Base-by-base conservation (phyloP, 1,284 basidiomycete genomes). In the Ceratobasidium theobromae region DNA sequence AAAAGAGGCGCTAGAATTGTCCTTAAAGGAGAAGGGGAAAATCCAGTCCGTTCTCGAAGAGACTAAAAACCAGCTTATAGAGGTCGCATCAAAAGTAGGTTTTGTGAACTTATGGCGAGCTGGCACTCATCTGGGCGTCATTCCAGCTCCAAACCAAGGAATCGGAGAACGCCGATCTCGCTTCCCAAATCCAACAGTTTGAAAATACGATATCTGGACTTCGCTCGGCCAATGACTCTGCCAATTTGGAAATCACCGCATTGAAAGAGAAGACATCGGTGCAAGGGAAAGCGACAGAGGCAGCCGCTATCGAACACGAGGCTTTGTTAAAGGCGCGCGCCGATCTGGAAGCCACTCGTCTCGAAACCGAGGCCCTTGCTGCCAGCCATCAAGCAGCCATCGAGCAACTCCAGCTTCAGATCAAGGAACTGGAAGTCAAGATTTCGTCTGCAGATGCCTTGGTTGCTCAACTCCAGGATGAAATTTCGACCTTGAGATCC, bases 241-340 rank as follows among this genome's bases (percentile, higher is more conserved):
- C 82, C 16, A 82, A 82, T 68, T 80, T 81, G 65, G 82, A 81
- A 62, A 75, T 89, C 18, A 81, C 84, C 16, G 75, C 74, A 5
- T 75, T 87, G 28, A 81, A 81, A 69, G 70, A 68, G 35, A 41
- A 67, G 5, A 11, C 57, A 3, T 72, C 77, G 21, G 79, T 80
- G 1, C 79, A 82, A 16, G 78, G 79, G 23, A 75, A 80, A 9
- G 77, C 79, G 11, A 74, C 79, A 0, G 75, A 78, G 1, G 78
- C 84, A 21, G 83, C 84, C 2, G 79, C 82, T 46, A 74, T 80
- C 43, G 86, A 91, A 69, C 85, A 81, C 33, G 85, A 86, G 71
- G 83, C 84, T 14, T 77, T 89, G 30, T 71, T 84, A 11, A 85
- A 85, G 72, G 86, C 84, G n/a, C 83, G 84, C 68, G 81, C 80